Evolutionary conservation across 2,329 filamentous ascomycete species (phyloP), one percentile per base, ranked within the genome.

Genomic region (Diaporthe aspalathi): DNA sequence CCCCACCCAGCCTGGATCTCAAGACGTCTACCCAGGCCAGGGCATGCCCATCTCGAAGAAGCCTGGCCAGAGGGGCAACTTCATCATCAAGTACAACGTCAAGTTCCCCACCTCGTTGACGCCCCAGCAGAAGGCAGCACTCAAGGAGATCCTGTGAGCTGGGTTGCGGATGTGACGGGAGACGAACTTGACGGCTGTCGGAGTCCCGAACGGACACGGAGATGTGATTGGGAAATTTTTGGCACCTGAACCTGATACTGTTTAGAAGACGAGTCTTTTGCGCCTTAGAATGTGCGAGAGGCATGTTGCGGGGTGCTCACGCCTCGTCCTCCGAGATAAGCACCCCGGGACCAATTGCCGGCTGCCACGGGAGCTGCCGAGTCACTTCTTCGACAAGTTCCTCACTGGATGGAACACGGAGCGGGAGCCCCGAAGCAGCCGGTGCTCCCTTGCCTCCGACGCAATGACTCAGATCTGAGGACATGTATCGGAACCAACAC

Each of bases 41-140:
- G 96, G 96, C 72, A 98, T 99, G 96, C 94, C 95, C 47, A 91
- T 96, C 78, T 94, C 93, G 73, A 98, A 97, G 88, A 95, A 94
- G 80, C 94, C 93, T 0, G 90, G 85, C 72, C 89, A 94, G 77
- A 89, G 95, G 70, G 96, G 96, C 29, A 94, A 97, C 79, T 93
- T 99, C 75, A 84, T 98, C 71, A 88, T 99, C 72, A 93, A 91
- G 72, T 95, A 97, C 78, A 96, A 96, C 78, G 95, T 99, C 81
- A 95, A 93, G 79, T 98, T 97, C 84, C 96, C 96, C 0, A 91
- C 90, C 3, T 91, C 83, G 50, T 82, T 99, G 81, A 95, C 94
- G 5, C 70, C 87, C 9, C 84, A 88, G 5, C 95, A 98, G 84
- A 98, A 97, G 86, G 84, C 90, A 74, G 87, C 92, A 79, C 82